Conservation (phyloP, 495 filamentous ascomycete genomes). For the Bombardia bombarda region DNA sequence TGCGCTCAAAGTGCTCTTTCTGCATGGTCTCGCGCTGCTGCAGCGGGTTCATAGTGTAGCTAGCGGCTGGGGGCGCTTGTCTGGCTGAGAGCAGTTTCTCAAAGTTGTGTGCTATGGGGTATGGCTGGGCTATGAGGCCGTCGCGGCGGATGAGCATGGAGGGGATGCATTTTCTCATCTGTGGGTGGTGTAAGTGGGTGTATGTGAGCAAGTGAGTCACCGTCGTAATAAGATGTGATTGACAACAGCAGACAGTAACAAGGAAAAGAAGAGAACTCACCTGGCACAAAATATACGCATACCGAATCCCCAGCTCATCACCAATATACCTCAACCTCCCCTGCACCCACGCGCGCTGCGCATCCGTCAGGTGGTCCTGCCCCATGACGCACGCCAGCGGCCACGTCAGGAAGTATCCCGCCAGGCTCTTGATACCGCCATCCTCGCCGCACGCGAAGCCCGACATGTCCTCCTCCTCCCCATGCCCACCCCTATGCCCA, state of each 20-base stretch:
- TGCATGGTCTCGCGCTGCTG: constrained; percentile 32
- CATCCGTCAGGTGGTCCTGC: constrained; percentile 36
- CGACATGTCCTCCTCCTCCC: constrained; percentile 2
- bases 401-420: too few species aligned
- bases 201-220: too few species aligned
- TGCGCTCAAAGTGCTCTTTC: constrained; percentile 27
- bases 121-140: constrained; percentile 25
- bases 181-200: too few species aligned
- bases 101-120: constrained; percentile 25
- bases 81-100: constrained; percentile 21
- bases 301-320: constrained; percentile 13
- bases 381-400: too few species aligned
- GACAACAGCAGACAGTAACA: not conserved
- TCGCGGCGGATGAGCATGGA: constrained; percentile 47
- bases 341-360: constrained; percentile 16
- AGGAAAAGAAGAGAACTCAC: constrained; percentile 18
- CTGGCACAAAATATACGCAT: constrained; percentile 32
- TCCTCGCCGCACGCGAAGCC: constrained; percentile 32
- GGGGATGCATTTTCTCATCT: constrained; percentile 24
- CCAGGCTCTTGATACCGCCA: not conserved
- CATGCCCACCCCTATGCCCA: too few species aligned
- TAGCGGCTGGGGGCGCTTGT: constrained; percentile 5
- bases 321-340: constrained; percentile 39
- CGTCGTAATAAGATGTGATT: not conserved
- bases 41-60: constrained; percentile 24